Conservation (phyloP, 2,329 filamentous ascomycete species). For the Alternaria triticina region DNA sequence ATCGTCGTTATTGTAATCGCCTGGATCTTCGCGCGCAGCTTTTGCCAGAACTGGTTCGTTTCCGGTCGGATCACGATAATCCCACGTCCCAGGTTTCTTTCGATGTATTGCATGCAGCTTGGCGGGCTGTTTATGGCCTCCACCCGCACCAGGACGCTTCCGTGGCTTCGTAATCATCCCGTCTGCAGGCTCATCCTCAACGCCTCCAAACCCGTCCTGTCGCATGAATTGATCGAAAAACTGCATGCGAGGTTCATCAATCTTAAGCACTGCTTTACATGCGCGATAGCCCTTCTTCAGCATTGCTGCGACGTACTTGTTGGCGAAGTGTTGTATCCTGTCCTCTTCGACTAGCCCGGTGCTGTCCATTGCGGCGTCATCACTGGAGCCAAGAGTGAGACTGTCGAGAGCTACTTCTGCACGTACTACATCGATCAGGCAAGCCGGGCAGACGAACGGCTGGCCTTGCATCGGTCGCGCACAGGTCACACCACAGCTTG, state of each 20-base stretch:
- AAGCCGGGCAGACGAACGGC: slow-evolving; percentile 9
- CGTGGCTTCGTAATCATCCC: slow-evolving; percentile 1
- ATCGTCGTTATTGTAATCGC: background rate
- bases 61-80: background rate
- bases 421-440: slow-evolving; percentile 11
- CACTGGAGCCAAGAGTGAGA: slow-evolving; percentile 1
- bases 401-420: slow-evolving; percentile 13
- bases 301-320: slow-evolving; percentile 3
- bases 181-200: background rate
- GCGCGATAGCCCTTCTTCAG: slow-evolving; percentile 3
- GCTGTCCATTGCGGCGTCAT: slow-evolving; percentile 1
- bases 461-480: background rate
- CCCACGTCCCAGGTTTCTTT: background rate
- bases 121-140: background rate
- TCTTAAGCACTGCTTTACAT: slow-evolving; percentile 9
- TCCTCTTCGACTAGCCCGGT: background rate
- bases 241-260: slow-evolving; percentile 12
- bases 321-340: slow-evolving; percentile 2
- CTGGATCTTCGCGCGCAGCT: background rate
- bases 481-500: slow-evolving; percentile 11
- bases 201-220: slow-evolving; percentile 11
- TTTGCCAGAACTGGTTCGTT: background rate
- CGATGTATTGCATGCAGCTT: background rate
- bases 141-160: slow-evolving; percentile 6
- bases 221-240: slow-evolving; percentile 16